Evolutionary conservation across 2,329 filamentous ascomycete species (phyloP), one percentile per base, ranked within the genome.

Genomic region (Claviceps africana): DNA sequence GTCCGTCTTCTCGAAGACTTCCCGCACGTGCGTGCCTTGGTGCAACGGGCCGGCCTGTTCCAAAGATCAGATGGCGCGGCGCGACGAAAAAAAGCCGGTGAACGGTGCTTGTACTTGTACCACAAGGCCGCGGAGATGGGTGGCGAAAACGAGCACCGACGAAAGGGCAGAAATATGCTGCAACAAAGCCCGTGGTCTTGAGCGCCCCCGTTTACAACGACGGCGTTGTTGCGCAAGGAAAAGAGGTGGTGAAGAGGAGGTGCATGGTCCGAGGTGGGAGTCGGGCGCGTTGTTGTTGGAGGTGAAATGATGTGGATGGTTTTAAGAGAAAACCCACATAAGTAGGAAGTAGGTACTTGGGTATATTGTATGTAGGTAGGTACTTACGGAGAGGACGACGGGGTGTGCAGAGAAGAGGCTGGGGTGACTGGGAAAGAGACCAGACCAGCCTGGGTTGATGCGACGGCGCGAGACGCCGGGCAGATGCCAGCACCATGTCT

Each of bases 1-100:
- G n/a, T 47, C 30, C 28, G 45, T 31, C 33, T 50, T 37, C 48
- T 19, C 43, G 28, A 35, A 37, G 21, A 30, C 40, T 45, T 33
- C 28, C 17, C 31, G 47, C 51, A 53, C 40, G 47, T 46, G 51
- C 47, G 51, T 53, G 45, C 35, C n/a, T 50, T 31, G 51, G 42
- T 53, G 43, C 51, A 33, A 31, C 43, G 42, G 45, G 11, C 42
- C 40, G 47, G 39, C 40, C 39, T 52, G 17, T 30, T 45, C 46
- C 40, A 37, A 46, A 37, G 30, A 46, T 33, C 25, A 33, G 47
- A 50, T 33, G 43, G 17, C 28, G 42, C 47, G 40, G 47, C 47
- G 51, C 51, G 33, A 53, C n/a, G 42, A 47, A 10, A 42, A 42
- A n/a, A 33, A 49, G 51, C 48, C 39, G 48, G 17, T 43, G 7